A percentile compares a stretch with the other conserved stretches of the same genome.
Evolutionary conservation across 345 rosid genomes (phyloP).

Genomic region (Eucalyptus regnans): DNA sequence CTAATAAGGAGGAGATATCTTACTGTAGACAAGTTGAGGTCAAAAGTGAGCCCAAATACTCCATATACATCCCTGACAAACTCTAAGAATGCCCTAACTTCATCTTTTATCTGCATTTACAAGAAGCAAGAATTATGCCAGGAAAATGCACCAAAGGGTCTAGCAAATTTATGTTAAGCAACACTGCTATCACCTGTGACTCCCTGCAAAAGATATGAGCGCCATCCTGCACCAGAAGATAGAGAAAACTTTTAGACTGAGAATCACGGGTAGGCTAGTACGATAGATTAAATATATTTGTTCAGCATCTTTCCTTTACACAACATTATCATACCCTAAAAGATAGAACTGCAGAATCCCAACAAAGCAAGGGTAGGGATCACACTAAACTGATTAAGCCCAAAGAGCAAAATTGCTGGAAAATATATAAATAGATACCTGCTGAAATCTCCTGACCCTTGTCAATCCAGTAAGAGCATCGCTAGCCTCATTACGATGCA

Average conservation of each 20-base stretch:
- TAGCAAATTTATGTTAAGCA: not conserved
- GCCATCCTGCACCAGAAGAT: not conserved
- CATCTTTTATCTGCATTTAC: constrained; percentile 59
- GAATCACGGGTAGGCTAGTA: not conserved
- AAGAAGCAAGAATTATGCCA: not conserved
- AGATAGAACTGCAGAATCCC: not conserved
- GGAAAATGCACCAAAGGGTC: not conserved
- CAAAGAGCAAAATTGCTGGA: rapidly evolving
- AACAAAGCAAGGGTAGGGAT: rapidly evolving
- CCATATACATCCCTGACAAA: constrained; percentile 60
- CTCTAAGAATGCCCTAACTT: constrained; percentile 71
- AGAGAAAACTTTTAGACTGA: not conserved
- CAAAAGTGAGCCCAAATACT: constrained; percentile 79
- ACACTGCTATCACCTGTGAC: not conserved
- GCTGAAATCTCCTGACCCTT: constrained; percentile 89
- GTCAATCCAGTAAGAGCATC: constrained; percentile 91
- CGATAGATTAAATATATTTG: too few species aligned
- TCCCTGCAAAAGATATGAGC: not conserved
- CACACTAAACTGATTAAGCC: not conserved
- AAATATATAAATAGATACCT: constrained; percentile 18
- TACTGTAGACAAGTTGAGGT: constrained; percentile 89
- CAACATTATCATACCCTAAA: not conserved
- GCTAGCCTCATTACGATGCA: constrained; percentile 93
- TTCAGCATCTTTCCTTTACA: not conserved
- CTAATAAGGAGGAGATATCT: not conserved